A percentile compares a stretch with the other conserved stretches of the same genome.
phyloP scores from a whole-genome alignment of 2,329 filamentous ascomycete genomes.

The Claviceps pazoutovae region DNA sequence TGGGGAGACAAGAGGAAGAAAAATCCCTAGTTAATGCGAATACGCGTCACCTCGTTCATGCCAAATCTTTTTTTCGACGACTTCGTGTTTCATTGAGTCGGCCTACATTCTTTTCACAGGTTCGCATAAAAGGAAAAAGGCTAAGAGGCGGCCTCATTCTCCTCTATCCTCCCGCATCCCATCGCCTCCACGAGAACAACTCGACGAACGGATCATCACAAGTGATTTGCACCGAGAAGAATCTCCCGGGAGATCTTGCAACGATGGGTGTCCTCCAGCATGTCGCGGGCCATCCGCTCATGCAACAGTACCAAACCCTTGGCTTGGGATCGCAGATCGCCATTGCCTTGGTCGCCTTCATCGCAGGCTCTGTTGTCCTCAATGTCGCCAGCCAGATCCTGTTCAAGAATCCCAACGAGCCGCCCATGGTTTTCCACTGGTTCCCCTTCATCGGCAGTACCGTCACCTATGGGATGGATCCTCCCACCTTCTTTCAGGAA shows the following conservation, averaged over 20 bases:
- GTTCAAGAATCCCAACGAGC: conserved; percentile 69
- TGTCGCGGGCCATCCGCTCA: conserved; percentile 32
- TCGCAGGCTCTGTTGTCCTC: conserved; percentile 48
- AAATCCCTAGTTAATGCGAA: neutral
- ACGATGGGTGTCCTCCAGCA: conserved; percentile 44
- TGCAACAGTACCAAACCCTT: conserved; percentile 35
- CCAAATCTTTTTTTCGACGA: neutral
- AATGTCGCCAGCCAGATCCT: conserved; percentile 73
- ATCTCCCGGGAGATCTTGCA: conserved; percentile 1
- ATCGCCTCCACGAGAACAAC: neutral
- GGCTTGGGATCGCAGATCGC: conserved; percentile 33
- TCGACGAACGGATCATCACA: neutral
- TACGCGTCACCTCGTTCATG: neutral
- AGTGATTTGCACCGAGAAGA: neutral
- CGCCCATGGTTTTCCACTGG: conserved; percentile 69
- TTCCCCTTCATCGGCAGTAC: conserved; percentile 81
- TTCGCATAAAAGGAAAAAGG: neutral
- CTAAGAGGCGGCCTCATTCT: neutral
- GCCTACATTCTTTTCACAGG: neutral
- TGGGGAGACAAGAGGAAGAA: neutral
- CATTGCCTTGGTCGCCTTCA: conserved; percentile 26
- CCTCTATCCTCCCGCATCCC: neutral
- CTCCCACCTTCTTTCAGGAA: conserved; percentile 71
- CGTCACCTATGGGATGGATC: conserved; percentile 88
- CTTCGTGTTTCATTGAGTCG: neutral